A percentile compares a stretch with the other conserved stretches of the same genome.
Evolutionary conservation across 345 rosid genomes (phyloP).

Genomic region (Bruguiera parviflora): DNA sequence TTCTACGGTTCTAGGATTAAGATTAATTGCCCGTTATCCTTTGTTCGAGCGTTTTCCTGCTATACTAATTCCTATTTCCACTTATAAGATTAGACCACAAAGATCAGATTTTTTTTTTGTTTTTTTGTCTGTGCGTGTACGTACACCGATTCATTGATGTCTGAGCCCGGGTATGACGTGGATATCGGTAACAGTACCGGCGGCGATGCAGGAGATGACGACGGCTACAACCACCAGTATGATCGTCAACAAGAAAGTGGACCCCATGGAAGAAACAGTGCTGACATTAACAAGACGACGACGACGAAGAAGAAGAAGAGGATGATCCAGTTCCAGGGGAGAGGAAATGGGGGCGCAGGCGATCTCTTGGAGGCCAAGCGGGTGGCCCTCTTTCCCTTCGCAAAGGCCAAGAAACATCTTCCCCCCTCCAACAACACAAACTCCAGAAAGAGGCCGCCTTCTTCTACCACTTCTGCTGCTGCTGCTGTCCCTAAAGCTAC

Average conservation of each 20-base stretch:
- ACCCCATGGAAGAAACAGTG: constrained; percentile 1
- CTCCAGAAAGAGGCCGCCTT: not conserved
- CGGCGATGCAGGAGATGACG: not conserved
- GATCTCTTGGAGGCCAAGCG: constrained; percentile 13
- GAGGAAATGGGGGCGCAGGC: constrained; percentile 1
- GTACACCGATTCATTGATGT: too few species aligned
- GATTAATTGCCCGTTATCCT: too few species aligned
- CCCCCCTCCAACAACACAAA: too few species aligned
- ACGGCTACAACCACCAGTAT: not conserved
- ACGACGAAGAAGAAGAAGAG: not conserved
- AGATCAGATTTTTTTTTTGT: too few species aligned
- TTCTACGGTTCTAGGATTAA: too few species aligned
- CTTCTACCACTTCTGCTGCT: not conserved
- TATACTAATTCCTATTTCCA: too few species aligned
- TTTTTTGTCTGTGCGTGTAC: too few species aligned
- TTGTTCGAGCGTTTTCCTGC: too few species aligned
- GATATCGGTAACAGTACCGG: not conserved
- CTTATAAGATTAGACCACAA: too few species aligned
- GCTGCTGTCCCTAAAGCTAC: not conserved
- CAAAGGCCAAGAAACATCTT: constrained; percentile 16
- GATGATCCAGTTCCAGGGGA: not conserved
- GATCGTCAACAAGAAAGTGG: constrained; percentile 1
- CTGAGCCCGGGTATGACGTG: too few species aligned
- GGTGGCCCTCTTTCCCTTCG: constrained; percentile 16
- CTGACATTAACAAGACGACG: not conserved